These are phyloP conservation scores for Rhizodiscina lignyota DNA, from an alignment of 495 filamentous ascomycete species.

Conservation along the genomic window DNA sequence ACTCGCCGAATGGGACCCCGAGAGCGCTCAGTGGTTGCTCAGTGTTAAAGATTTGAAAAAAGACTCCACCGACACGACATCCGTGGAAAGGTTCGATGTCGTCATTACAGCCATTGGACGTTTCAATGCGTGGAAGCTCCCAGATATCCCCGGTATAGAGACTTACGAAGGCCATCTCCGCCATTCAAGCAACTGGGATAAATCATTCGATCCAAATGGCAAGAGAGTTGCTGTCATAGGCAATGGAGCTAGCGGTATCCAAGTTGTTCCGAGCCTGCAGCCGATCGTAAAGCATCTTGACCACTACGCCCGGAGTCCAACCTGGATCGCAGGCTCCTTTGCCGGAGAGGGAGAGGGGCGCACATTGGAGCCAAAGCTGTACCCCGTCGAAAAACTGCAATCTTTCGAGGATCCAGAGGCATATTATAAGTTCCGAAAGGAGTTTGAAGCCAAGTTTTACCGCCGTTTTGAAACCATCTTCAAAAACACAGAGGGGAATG, in stretches of 20 bases:
- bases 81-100: constrained; percentile 36
- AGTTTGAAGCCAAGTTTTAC: constrained; percentile 39
- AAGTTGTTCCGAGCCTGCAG: constrained; percentile 39
- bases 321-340: constrained; percentile 50
- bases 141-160: constrained; percentile 32
- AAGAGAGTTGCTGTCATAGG: constrained; percentile 46
- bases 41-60: too few relatives aligned
- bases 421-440: constrained; percentile 33
- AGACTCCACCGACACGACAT: too few relatives aligned
- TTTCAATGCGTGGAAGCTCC: constrained; percentile 38
- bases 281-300: constrained; percentile 38
- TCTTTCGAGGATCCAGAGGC: constrained; percentile 30
- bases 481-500: constrained; percentile 7
- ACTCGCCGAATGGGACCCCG: too few relatives aligned
- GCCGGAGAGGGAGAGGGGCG: constrained; percentile 24
- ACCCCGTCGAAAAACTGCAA: constrained; percentile 30
- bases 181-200: constrained; percentile 40
- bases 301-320: constrained; percentile 48
- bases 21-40: too few relatives aligned
- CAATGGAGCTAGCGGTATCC: constrained; percentile 40
- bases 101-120: constrained; percentile 42
- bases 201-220: constrained; percentile 27
- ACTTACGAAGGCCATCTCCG: constrained; percentile 29
- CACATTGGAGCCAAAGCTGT: constrained; percentile 30
- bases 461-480: constrained; percentile 35